These are phyloP conservation scores for Perilla frutescens DNA, from an alignment of 257 asterid species.

Conservation along the genomic window DNA sequence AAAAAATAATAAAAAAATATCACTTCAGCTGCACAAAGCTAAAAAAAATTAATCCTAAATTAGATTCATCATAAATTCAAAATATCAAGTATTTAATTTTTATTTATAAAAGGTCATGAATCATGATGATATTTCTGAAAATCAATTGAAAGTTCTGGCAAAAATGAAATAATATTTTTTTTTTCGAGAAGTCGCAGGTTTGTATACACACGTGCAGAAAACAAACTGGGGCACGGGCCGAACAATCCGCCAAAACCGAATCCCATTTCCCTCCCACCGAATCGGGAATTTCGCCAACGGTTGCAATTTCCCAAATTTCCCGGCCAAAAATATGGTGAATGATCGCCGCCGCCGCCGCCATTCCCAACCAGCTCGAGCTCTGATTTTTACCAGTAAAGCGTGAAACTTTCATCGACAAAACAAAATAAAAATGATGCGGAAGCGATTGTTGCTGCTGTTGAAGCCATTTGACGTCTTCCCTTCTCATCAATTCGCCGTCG, in stretches of 20 bases:
- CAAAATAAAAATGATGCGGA: conserved; percentile 54
- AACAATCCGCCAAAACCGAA: conserved; percentile 8
- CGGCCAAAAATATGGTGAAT: conserved; percentile 1
- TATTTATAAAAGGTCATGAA: too few relatives aligned
- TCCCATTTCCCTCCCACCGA: background rate
- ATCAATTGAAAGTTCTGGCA: too few relatives aligned
- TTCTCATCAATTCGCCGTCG: conserved; percentile 36
- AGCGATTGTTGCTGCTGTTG: conserved; percentile 65
- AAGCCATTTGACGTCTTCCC: conserved; percentile 69
- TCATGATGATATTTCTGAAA: too few relatives aligned
- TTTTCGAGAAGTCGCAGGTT: too few relatives aligned
- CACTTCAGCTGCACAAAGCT: too few relatives aligned
- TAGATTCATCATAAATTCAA: too few relatives aligned
- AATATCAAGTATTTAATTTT: too few relatives aligned
- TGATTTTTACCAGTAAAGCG: background rate
- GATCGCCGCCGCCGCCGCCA: conserved; percentile 28
- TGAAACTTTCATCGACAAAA: background rate
- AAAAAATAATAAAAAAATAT: too few relatives aligned
- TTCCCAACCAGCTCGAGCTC: conserved; percentile 10
- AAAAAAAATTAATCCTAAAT: too few relatives aligned
- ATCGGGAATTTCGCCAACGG: conserved; percentile 14
- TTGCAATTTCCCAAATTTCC: conserved; percentile 11
- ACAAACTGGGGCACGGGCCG: background rate
- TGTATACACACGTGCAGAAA: background rate
- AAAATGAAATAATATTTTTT: too few relatives aligned